phyloP scores from a whole-genome alignment of 2,329 filamentous ascomycete genomes.

The Trichoderma semiorbis region DNA sequence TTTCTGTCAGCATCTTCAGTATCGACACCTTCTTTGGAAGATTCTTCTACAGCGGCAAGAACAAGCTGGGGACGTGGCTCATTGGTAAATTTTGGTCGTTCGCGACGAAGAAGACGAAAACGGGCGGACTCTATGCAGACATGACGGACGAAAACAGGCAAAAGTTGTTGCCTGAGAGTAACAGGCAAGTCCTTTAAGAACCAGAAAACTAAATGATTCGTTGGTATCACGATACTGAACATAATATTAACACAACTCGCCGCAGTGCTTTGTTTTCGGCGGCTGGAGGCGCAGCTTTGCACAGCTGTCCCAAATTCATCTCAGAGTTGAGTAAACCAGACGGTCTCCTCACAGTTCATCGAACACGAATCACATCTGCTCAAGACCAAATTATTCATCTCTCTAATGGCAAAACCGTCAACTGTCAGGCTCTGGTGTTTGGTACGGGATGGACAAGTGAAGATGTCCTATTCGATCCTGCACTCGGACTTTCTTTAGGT shows the following conservation, averaged over 20 bases:
- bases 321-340: background rate
- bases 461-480: background rate
- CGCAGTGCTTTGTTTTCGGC: background rate
- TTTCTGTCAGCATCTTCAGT: constrained; percentile 5
- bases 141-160: background rate
- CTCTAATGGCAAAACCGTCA: background rate
- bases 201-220: background rate
- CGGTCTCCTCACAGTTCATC: background rate
- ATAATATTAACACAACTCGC: background rate
- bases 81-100: constrained; percentile 3
- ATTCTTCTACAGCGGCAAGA: constrained; percentile 1
- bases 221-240: background rate
- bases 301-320: constrained; percentile 2
- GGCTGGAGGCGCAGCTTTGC: background rate
- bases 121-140: background rate
- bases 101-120: background rate
- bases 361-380: background rate
- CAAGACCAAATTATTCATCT: background rate
- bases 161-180: background rate
- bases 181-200: background rate
- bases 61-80: background rate
- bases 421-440: background rate
- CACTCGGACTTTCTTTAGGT: background rate
- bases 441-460: background rate
- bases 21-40: background rate